Percentiles rank a stretch among this genome's conserved stretches.
phyloP scores from a whole-genome alignment of 805 yeast species.

The Zygoascus bituminiphila region DNA sequence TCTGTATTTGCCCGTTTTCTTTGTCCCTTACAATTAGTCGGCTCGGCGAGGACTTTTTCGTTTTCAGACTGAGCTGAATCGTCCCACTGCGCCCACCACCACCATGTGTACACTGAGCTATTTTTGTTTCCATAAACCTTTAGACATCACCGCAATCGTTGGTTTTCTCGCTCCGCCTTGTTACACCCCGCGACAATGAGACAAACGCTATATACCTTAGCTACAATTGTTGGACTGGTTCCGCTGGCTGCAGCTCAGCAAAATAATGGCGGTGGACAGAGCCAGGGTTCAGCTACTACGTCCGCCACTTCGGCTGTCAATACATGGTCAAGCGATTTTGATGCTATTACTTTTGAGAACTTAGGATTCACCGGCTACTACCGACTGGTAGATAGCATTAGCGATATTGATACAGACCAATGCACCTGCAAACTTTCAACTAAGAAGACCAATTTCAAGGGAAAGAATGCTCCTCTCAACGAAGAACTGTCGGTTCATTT shows the following conservation, averaged over 20 bases:
- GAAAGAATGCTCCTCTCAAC: conserved; percentile 68
- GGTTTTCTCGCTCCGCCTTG: too few species aligned
- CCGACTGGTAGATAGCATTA: neutral
- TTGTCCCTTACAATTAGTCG: too few species aligned
- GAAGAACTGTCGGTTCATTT: conserved; percentile 84
- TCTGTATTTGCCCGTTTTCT: too few species aligned
- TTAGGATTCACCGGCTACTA: conserved; percentile 10
- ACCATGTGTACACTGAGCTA: too few species aligned
- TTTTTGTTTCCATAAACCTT: too few species aligned
- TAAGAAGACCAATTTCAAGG: conserved; percentile 42
- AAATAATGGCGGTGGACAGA: neutral
- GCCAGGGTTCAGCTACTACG: neutral
- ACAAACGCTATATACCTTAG: too few species aligned
- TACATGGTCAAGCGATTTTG: conserved; percentile 1
- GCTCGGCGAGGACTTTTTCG: too few species aligned
- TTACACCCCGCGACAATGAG: too few species aligned
- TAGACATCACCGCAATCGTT: too few species aligned
- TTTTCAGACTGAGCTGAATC: too few species aligned
- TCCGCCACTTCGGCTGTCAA: neutral
- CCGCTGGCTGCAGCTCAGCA: neutral
- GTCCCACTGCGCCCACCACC: too few species aligned
- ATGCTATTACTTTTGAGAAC: conserved; percentile 6
- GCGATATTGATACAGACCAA: neutral
- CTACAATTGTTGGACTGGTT: too few species aligned
- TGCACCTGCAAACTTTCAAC: conserved; percentile 1